A percentile compares a stretch with the other conserved stretches of the same genome.
Evolutionary conservation across 257 asterid species (phyloP).

Genomic region (Parsonsia alboflavescens): DNA sequence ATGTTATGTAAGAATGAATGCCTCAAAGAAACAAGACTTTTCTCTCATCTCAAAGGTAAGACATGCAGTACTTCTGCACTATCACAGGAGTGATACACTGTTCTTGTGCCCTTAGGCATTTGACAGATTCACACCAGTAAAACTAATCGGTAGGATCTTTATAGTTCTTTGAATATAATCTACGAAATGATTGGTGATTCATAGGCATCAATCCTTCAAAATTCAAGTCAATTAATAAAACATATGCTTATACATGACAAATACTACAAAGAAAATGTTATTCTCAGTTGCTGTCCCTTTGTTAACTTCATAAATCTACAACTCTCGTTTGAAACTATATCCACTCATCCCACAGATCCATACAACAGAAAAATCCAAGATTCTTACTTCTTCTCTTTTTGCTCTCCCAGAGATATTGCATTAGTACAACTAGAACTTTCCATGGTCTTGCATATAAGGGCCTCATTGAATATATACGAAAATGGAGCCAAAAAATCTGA

Average conservation of each 20-base stretch:
- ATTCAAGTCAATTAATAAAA: too few relatives aligned
- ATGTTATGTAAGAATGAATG: background rate
- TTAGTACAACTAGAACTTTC: background rate
- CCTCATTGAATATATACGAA: background rate
- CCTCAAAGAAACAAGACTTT: background rate
- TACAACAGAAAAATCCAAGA: background rate
- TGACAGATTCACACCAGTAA: background rate
- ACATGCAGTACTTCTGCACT: background rate
- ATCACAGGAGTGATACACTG: background rate
- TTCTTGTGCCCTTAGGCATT: background rate
- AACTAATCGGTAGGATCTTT: background rate
- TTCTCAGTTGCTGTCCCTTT: background rate
- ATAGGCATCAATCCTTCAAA: background rate
- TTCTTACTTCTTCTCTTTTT: background rate
- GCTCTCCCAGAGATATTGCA: background rate
- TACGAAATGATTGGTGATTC: background rate
- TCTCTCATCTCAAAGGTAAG: too few relatives aligned
- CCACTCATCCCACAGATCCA: background rate
- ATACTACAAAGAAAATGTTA: background rate
- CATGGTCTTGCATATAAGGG: background rate
- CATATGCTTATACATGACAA: background rate
- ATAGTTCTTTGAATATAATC: background rate
- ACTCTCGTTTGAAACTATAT: background rate
- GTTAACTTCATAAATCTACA: background rate
- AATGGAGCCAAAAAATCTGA: background rate